These are phyloP conservation scores for Russula earlei DNA, from an alignment of 768 basidiomycete genomes.

Conservation along the genomic window DNA sequence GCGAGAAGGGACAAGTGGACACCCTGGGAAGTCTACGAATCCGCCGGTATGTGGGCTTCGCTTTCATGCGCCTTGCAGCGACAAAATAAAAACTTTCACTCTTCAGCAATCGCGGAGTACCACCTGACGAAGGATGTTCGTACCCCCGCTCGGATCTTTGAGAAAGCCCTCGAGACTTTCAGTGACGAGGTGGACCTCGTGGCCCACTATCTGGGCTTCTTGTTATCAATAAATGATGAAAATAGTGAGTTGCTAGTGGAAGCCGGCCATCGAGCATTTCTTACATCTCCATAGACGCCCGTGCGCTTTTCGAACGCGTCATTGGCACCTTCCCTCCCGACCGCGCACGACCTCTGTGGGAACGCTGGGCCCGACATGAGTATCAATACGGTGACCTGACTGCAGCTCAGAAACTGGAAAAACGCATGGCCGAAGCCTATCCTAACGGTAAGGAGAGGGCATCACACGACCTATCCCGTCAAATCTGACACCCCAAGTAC, in stretches of 20 bases:
- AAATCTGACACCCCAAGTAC: slow-evolving; percentile 1
- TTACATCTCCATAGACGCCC: slow-evolving; percentile 58
- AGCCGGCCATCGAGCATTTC: slow-evolving; percentile 7
- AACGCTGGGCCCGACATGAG: slow-evolving; percentile 91
- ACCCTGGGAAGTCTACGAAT: slow-evolving; percentile 91
- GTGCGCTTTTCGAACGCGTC: slow-evolving; percentile 89
- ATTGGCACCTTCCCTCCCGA: slow-evolving; percentile 70
- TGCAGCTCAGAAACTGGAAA: slow-evolving; percentile 81
- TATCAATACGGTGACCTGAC: slow-evolving; percentile 92
- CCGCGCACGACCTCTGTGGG: slow-evolving; percentile 82
- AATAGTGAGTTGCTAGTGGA: slow-evolving; percentile 49
- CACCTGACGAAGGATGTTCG: slow-evolving; percentile 71
- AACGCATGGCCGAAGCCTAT: slow-evolving; percentile 80
- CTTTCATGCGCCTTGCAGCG: background rate
- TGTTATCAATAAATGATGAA: slow-evolving; percentile 91
- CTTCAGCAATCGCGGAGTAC: slow-evolving; percentile 88
- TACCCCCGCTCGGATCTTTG: slow-evolving; percentile 87
- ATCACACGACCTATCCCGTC: background rate
- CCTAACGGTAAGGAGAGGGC: slow-evolving; percentile 51
- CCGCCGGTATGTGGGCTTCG: slow-evolving; percentile 56
- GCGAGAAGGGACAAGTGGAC: slow-evolving; percentile 69
- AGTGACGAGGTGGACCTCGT: slow-evolving; percentile 79
- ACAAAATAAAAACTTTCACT: slow-evolving; percentile 6
- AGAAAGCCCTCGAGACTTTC: slow-evolving; percentile 81
- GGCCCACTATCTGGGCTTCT: slow-evolving; percentile 81